phyloP scores from a whole-genome alignment of 2,329 filamentous ascomycete species.

The Claviceps spartinae region DNA sequence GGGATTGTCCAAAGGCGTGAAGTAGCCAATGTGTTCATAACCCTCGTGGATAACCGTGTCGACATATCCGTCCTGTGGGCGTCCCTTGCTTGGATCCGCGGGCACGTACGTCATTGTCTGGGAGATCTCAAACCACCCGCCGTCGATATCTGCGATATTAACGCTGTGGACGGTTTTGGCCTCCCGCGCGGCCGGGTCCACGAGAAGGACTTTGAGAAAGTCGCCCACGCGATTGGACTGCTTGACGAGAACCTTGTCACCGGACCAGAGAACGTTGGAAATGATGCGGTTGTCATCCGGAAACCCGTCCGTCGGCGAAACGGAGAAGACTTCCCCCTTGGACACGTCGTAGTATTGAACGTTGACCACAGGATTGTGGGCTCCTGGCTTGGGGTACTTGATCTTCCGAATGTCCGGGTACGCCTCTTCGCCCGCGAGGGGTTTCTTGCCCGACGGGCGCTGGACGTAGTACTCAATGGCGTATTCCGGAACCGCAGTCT shows the following conservation, averaged over 20 bases:
- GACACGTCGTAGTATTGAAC: constrained; percentile 78
- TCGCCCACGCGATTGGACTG: constrained; percentile 93
- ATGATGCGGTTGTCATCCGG: constrained; percentile 73
- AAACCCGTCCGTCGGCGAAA: constrained; percentile 67
- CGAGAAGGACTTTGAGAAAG: constrained; percentile 70
- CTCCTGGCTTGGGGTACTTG: constrained; percentile 94
- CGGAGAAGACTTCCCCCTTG: constrained; percentile 64
- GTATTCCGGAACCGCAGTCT: constrained; percentile 81
- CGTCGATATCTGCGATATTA: constrained; percentile 74
- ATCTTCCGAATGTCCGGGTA: constrained; percentile 86
- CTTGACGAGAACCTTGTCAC: constrained; percentile 70
- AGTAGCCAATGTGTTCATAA: constrained; percentile 87
- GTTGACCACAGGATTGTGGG: constrained; percentile 82
- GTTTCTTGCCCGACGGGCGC: constrained; percentile 60
- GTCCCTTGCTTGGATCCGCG: constrained; percentile 62
- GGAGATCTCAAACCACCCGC: constrained; percentile 93
- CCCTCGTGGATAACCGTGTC: constrained; percentile 79
- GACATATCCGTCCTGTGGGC: constrained; percentile 77
- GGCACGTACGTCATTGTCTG: constrained; percentile 78
- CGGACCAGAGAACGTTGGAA: constrained; percentile 86
- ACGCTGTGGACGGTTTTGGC: constrained; percentile 69
- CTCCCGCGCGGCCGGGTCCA: constrained; percentile 60
- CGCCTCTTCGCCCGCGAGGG: constrained; percentile 57
- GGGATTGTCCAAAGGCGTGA: constrained; percentile 70
- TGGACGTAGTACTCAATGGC: constrained; percentile 89